Conservation (phyloP, 169 alveolate genomes). For the Plasmodium sp. region DNA sequence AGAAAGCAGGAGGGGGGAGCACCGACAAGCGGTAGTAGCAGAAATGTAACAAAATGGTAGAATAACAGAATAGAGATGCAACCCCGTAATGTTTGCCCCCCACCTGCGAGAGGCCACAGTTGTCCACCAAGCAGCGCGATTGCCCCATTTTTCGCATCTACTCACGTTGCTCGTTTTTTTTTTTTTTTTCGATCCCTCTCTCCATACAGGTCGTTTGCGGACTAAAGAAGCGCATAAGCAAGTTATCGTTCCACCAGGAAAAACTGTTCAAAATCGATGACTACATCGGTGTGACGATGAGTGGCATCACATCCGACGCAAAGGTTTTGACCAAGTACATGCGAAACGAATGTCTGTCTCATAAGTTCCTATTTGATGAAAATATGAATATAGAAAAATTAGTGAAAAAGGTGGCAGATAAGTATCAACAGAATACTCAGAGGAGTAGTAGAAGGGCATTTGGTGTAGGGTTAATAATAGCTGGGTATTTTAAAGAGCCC, state of each 20-base stretch:
- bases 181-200: not conserved
- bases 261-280: conserved; percentile 96
- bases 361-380: conserved; percentile 94
- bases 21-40: not conserved
- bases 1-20: not conserved
- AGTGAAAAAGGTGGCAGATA: conserved; percentile 93
- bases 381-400: conserved; percentile 93
- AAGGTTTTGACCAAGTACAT: conserved; percentile 85
- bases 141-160: not conserved
- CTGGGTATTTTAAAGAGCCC: conserved; percentile 94
- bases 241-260: conserved; percentile 95
- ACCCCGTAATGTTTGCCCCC: not conserved
- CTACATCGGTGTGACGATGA: conserved; percentile 97
- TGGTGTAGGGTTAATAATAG: conserved; percentile 98
- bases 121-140: not conserved
- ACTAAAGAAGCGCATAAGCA: conserved; percentile 91
- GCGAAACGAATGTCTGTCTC: conserved; percentile 95
- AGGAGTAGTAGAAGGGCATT: conserved; percentile 97
- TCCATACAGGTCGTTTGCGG: conserved; percentile 90
- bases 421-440: conserved; percentile 96
- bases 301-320: conserved; percentile 99
- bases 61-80: not conserved
- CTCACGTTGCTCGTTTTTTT: not conserved
- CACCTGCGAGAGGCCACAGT: not conserved
- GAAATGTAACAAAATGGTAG: not conserved